Evolutionary conservation across 345 rosid genomes (phyloP).

Genomic region (Heritiera fomes): DNA sequence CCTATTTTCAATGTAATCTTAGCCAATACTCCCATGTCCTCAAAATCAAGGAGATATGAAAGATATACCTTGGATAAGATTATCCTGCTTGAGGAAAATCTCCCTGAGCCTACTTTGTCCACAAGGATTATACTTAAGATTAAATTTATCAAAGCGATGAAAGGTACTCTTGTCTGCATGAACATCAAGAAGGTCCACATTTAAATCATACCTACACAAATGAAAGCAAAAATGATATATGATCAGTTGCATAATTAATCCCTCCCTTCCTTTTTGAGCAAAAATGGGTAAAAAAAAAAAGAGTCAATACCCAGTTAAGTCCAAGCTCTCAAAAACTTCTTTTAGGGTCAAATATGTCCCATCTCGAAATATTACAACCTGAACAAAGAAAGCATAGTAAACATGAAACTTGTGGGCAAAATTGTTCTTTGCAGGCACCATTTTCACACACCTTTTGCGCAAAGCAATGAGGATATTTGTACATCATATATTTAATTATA

Average conservation of each 20-base stretch:
- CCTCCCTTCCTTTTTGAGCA: not conserved
- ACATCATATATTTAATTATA: not conserved
- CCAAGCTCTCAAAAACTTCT: slow-evolving; percentile 97
- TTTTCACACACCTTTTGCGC: not conserved
- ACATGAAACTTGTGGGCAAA: not conserved
- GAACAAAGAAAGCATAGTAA: slow-evolving; percentile 25
- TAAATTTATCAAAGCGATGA: slow-evolving; percentile 99
- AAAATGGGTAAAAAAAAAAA: not conserved
- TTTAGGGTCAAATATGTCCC: slow-evolving; percentile 94
- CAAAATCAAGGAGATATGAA: not conserved
- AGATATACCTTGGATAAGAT: slow-evolving; percentile 87
- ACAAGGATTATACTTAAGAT: slow-evolving; percentile 98
- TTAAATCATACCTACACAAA: slow-evolving; percentile 76
- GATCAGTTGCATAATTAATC: slow-evolving; percentile 2
- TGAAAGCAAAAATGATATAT: slow-evolving; percentile 10
- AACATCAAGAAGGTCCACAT: slow-evolving; percentile 98
- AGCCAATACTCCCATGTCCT: not conserved
- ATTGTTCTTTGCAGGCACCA: not conserved
- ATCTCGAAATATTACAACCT: slow-evolving; percentile 99
- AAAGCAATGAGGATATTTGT: not conserved
- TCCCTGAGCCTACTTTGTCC: slow-evolving; percentile 99
- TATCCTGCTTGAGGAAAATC: slow-evolving; percentile 98
- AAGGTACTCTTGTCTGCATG: slow-evolving; percentile 99
- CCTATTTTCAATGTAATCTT: not conserved
- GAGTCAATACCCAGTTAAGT: slow-evolving; percentile 74